These are phyloP conservation scores for Zygoascus bituminiphila DNA, from an alignment of 805 yeast species.

Conservation along the genomic window DNA sequence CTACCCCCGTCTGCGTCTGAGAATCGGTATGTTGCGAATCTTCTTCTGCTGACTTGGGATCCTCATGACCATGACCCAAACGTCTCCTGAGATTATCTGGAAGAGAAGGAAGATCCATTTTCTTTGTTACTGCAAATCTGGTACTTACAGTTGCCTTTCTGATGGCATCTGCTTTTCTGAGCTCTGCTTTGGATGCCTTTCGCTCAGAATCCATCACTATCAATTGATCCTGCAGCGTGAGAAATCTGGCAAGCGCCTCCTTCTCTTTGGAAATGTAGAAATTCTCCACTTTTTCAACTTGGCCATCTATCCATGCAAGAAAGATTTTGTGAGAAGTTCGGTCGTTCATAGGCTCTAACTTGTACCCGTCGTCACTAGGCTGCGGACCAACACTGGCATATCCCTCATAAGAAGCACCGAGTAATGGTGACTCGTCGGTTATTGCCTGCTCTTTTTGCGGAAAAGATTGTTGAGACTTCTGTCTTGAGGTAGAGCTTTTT, in stretches of 20 bases:
- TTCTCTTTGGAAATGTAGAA: conserved; percentile 57
- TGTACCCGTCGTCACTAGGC: conserved; percentile 2
- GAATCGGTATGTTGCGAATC: background rate
- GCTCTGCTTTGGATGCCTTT: background rate
- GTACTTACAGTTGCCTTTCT: conserved; percentile 10
- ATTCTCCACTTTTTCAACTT: conserved; percentile 49
- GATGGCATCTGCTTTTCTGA: conserved; percentile 1
- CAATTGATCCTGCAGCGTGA: conserved; percentile 60
- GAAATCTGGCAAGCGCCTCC: conserved; percentile 50
- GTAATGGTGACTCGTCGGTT: conserved; percentile 22
- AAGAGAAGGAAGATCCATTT: conserved; percentile 17
- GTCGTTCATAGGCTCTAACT: conserved; percentile 4
- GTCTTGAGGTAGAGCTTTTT: background rate
- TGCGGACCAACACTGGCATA: conserved; percentile 7
- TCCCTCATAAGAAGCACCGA: conserved; percentile 6
- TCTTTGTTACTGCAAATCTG: conserved; percentile 4
- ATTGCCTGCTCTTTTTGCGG: background rate
- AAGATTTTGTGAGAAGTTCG: conserved; percentile 42
- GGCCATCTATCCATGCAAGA: conserved; percentile 56
- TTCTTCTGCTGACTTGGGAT: background rate
- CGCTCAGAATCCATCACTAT: conserved; percentile 20
- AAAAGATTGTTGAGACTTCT: background rate
- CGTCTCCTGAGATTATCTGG: conserved; percentile 8
- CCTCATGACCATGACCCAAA: background rate
- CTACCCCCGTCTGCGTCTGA: background rate